Evolutionary conservation across 352 stramenopile genomes (phyloP), one percentile per base, ranked within the genome.

Genomic region (Halophytophthora polymorphica): DNA sequence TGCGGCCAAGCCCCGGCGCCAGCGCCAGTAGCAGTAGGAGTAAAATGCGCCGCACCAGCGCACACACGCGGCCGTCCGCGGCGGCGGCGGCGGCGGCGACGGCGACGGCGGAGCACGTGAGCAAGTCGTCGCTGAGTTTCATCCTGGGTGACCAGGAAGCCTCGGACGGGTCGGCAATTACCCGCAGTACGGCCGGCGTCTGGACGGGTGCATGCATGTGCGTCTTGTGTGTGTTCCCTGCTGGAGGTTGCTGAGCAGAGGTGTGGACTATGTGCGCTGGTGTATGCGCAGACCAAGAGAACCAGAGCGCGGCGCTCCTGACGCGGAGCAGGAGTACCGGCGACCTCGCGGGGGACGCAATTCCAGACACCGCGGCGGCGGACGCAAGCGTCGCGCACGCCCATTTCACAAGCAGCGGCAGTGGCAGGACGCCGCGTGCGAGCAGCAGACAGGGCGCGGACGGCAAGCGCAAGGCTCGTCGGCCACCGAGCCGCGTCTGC

Each of bases 101-200:
- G 17, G 37, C 39, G 14, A 37, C 38, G 18, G 57, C 59, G 33
- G 38, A 47, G 17, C 36, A 28, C 4, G 59, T 67, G 36, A 78
- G 62, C 56, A 90, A 90, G 61, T 83, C 73, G 3, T 87, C 78
- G 53, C 62, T 90, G 25, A 83, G 68, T 54, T 90, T 90, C 52
- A 90, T 90, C 53, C 65, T 90, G 14, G 78, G 81, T 49, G 69
- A 86, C 48, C n/a, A 61, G 35, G 57, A 56, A 45, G 62, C 55
- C 33, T 59, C 59, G 18, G 52, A 46, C 19, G 66, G 39, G 50
- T 56, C 45, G 7, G 18, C 15, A 22, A 43, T 34, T 13, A n/a
- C n/a, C n/a, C 41, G n/a, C 10, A 38, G 33, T 38, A 38, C 11
- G 33, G 33, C 11, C 11, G 33, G 33, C 11, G 33, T 38, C 15